A percentile compares a stretch with the other conserved stretches of the same genome.
These are phyloP conservation scores for Tolypocladium capitatum DNA, from an alignment of 2,329 filamentous ascomycete species.

Conservation along the genomic window DNA sequence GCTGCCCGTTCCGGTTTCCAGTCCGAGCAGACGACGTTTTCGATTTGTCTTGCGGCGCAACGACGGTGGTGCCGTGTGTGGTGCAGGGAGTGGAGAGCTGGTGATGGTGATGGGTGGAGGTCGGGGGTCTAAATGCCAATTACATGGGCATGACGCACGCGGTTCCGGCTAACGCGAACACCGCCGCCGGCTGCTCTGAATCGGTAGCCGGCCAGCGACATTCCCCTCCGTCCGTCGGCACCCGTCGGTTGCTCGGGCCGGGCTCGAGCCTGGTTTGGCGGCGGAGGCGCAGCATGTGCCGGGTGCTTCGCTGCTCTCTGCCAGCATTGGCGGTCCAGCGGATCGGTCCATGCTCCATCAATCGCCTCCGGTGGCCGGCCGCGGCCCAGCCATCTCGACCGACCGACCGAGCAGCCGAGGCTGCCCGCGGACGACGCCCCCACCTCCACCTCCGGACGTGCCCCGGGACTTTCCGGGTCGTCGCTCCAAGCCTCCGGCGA, in stretches of 20 bases:
- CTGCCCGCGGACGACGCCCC: slow-evolving; percentile 4
- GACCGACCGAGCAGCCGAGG: slow-evolving; percentile 16
- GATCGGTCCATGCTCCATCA: no score
- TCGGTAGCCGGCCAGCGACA: no score
- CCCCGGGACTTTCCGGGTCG: neutral
- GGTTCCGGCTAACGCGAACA: neutral
- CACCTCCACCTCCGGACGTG: neutral
- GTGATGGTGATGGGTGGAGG: neutral
- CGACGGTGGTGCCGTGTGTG: neutral
- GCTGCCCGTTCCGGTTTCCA: no score
- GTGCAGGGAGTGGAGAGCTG: neutral
- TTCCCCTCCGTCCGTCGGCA: slow-evolving; percentile 15
- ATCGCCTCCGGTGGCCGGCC: no score
- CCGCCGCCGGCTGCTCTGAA: neutral
- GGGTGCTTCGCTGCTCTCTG: no score
- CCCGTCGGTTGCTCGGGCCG: slow-evolving; percentile 21
- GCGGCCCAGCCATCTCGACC: no score
- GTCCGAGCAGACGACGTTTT: neutral
- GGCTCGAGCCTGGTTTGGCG: neutral
- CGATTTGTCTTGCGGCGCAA: neutral
- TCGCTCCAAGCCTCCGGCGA: neutral
- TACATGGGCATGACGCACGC: neutral
- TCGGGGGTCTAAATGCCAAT: neutral
- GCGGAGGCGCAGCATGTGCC: neutral
- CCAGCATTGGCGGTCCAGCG: no score